Percentiles rank a stretch among this genome's conserved stretches.
phyloP scores from a whole-genome alignment of 306 rosid species.

The Prunus fruticosa region DNA sequence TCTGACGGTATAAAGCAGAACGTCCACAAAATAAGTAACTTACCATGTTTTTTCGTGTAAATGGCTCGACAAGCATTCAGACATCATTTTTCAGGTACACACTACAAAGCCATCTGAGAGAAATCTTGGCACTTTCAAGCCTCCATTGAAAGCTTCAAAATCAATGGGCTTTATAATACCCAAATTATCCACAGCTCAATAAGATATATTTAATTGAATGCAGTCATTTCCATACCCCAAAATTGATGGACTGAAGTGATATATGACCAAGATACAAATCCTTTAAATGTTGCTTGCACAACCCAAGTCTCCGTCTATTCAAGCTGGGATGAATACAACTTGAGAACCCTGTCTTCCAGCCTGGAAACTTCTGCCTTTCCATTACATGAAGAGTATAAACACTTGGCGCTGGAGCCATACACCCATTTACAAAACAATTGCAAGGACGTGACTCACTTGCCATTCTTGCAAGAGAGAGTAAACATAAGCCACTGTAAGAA shows the following conservation, averaged over 20 bases:
- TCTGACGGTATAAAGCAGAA: neutral
- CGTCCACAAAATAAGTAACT: neutral
- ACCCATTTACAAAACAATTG: slow-evolving; percentile 75
- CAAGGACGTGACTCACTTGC: slow-evolving; percentile 73
- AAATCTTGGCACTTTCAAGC: neutral
- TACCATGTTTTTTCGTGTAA: neutral
- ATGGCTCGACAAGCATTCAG: neutral
- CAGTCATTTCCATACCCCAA: slow-evolving; percentile 74
- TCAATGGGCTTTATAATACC: neutral
- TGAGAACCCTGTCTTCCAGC: slow-evolving; percentile 93
- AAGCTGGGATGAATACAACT: slow-evolving; percentile 85
- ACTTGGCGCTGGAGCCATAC: slow-evolving; percentile 61
- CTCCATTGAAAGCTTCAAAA: neutral
- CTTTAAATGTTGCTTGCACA: slow-evolving; percentile 71
- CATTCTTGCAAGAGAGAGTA: slow-evolving; percentile 75
- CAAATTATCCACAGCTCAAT: neutral
- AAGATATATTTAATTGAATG: neutral
- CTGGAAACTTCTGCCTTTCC: slow-evolving; percentile 91
- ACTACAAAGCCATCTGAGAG: neutral
- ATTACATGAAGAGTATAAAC: slow-evolving; percentile 83
- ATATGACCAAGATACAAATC: slow-evolving; percentile 77
- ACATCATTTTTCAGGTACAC: neutral
- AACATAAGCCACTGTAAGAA: slow-evolving; percentile 65
- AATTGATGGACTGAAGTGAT: slow-evolving; percentile 83
- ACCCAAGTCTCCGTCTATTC: slow-evolving; percentile 64